Evolutionary conservation across 306 rosid species (phyloP), one percentile per base, ranked within the genome.

Genomic region (Abrus pulchellus): DNA sequence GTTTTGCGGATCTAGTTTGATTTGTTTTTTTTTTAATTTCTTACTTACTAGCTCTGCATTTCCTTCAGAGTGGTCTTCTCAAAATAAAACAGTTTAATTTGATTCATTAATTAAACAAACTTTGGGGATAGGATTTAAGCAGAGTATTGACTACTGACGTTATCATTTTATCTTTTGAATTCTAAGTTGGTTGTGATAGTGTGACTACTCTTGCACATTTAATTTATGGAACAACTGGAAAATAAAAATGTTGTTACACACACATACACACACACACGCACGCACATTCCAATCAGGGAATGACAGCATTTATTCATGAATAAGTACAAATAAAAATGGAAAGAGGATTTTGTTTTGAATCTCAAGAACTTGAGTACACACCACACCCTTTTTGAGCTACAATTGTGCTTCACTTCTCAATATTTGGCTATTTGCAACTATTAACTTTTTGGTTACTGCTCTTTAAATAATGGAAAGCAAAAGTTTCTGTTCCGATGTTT

Each of bases 1-100:
- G 57, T 55, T 75, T 40, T 87, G 47, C 44, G 47, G 62, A 82
- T 71, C 9, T 80, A 44, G 36, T 75, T 62, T 72, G 38, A 79
- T 65, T 50, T 68, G 54, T 59, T 61, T 9, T 36, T 11, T 20
- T 55, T 36, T 38, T 34, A n/a, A 54, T 27, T 48, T 66, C 32
- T 29, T 36, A n/a, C 29, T 48, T 66, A 36, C 45, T 28, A 47
- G 10, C 20, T 38, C 49, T 47, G 27, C n/a, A 3, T 80, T 76
- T 62, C 74, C 69, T 79, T 79, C 70, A 45, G 14, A 43, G 45
- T 53, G 27, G 13, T 54, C 52, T 54, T 28, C 79, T 55, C 4
- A 14, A 55, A 74, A 43, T 63, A 43, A 62, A 32, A 61, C 41
- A 65, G 57, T 56, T 82, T 59, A 57, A 57, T 33, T 73, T 73